Base-by-base conservation (phyloP, 257 asterid species). In the Lycium ferocissimum region DNA sequence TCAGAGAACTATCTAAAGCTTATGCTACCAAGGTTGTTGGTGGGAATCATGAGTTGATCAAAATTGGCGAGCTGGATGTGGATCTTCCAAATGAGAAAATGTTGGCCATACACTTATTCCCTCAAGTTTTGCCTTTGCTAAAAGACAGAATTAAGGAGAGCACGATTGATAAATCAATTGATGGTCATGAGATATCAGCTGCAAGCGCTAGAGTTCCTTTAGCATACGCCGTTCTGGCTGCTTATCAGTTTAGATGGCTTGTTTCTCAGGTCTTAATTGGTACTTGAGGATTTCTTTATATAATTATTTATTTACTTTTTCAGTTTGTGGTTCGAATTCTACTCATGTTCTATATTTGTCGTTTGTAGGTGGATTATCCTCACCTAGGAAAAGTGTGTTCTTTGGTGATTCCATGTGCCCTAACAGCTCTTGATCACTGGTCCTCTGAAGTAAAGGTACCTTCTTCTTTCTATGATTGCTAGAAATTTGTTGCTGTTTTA, bases 381-480 rank as follows among this genome's bases (percentile, higher is more conserved):
- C 87, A 87, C 83, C 83, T 95, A 66, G 98, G 98, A 85, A 95
- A 91, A 89, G 87, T 96, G 80, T 91, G 94, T 84, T 86, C 92
- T 88, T 89, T 92, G 93, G 92, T 95, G 89, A 90, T 97, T 86
- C 99, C 99, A 33, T 93, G 97, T 91, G 96, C 94, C 67, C 88
- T 97, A 61, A 91, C 97, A 59, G 93, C 97, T 85, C 95, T 97
- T 76, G 99, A 97, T 93, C 99, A 97, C 89, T 95, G 99, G 99
- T 97, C 97, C 35, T 92, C 97, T 0, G 93, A 94, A 90, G 99
- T 97, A 72, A 97, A 97, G 88, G 99, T 97, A 83, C 78, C 96
- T 85, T 56, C 76, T 43, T 57, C 54, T 79, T 45, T 82, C 47
- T 84, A 72, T 45, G 67, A 12, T 58, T 59, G 4, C 13, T 66